Evolutionary conservation across 441 rosid genomes (phyloP), one percentile per base, ranked within the genome.

Genomic region (Adansonia gregorii): DNA sequence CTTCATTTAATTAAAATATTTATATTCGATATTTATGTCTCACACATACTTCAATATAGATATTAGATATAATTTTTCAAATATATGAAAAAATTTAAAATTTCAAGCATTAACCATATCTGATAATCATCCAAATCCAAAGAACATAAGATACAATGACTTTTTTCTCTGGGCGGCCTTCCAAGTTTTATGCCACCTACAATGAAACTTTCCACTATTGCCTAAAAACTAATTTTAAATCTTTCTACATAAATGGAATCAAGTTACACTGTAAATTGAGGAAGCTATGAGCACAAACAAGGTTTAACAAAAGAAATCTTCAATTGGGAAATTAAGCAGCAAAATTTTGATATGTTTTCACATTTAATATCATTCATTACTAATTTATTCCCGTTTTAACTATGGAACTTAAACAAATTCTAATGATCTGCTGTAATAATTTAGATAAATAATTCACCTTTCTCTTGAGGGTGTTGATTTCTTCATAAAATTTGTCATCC

Each of bases 371-470:
- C 1, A 45, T 67, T 14, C 17, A 19, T 12, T 14, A 59, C 31
- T 20, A 59, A 5, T 3, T 65, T 15, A 65, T 65, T 39, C 49
- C 49, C 49, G 41, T 8, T 65, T 24, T 11, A 22, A 9, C 8
- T 24, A 61, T 11, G 59, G 2, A 65, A 39, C 14, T n/a, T 8
- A 4, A 14, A 8, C 69, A 15, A 65, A 3, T 35, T 6, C 24
- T 14, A 12, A 12, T 49, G 1, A n/a, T n/a, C 27, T 35, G 9
- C 8, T 66, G 70, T 66, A 8, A 14, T 31, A 43, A 41, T 51
- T 24, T 61, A 61, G 27, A 61, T 35, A 31, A 0, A 2, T 31
- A 15, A 35, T 24, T 79, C 19, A 84, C 90, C 90, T 86, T 84
- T 63, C 17, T 60, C 71, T 51, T 69, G 20, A 86, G 83, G 75